These are phyloP conservation scores for Penicillium frequentans DNA, from an alignment of 2,329 filamentous ascomycete species.

Conservation along the genomic window DNA sequence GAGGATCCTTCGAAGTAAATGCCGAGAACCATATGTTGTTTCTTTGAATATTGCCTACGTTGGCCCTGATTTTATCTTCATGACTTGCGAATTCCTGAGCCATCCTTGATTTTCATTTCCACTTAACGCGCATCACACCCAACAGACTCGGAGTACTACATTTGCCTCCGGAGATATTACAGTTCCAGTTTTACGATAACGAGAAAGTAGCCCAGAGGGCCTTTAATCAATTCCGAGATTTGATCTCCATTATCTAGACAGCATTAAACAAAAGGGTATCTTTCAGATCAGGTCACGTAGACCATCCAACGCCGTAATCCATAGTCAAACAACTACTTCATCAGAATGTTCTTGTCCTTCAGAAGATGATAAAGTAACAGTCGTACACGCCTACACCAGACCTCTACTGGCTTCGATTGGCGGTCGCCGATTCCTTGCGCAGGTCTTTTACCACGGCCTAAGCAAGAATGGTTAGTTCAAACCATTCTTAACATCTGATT, in stretches of 20 bases:
- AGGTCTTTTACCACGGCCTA: conserved; percentile 50
- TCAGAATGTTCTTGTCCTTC: not conserved
- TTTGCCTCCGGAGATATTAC: not conserved
- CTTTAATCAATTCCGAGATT: not conserved
- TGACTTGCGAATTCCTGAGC: not conserved
- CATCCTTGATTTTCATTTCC: not conserved
- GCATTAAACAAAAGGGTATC: conserved; percentile 18
- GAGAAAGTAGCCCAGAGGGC: conserved; percentile 6
- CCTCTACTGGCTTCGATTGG: conserved; percentile 17
- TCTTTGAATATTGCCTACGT: conserved; percentile 8
- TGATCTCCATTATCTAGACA: conserved; percentile 8
- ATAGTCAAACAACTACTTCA: not conserved
- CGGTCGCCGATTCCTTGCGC: conserved; percentile 38
- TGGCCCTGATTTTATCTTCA: not conserved
- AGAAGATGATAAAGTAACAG: not conserved
- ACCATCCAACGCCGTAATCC: conserved; percentile 13
- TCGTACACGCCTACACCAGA: not conserved
- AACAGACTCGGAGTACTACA: not conserved
- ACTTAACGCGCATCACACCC: not conserved
- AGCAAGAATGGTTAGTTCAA: conserved; percentile 1
- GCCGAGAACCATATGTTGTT: not conserved
- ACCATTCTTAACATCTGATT: not conserved
- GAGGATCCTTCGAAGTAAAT: conserved; percentile 27
- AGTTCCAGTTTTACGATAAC: conserved; percentile 7
- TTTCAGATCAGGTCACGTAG: conserved; percentile 5